Evolutionary conservation across 164 flowering plant species (phyloP).

Genomic region (Magnolia officinalis): DNA sequence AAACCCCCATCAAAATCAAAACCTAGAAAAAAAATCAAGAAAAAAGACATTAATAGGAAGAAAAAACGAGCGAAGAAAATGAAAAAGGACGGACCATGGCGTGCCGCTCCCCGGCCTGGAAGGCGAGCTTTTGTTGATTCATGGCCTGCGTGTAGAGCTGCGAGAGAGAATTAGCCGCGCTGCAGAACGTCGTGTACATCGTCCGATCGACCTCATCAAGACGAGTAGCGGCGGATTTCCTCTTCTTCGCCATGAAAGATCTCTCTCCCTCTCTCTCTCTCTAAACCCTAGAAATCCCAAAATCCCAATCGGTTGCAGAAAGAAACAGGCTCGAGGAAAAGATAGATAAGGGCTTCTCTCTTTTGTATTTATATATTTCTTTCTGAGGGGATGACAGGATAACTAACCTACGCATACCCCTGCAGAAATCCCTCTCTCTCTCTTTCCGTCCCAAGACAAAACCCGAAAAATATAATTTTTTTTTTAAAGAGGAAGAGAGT

Average conservation of each 20-base stretch:
- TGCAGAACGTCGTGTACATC: constrained; percentile 75
- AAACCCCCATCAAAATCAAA: background rate
- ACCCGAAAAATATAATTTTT: no score
- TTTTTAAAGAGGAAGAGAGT: no score
- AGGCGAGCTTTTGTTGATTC: constrained; percentile 70
- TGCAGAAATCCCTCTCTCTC: background rate
- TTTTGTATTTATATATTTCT: no score
- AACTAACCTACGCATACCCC: constrained; percentile 3
- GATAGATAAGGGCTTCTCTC: background rate
- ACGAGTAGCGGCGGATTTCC: constrained; percentile 68
- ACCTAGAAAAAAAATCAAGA: background rate
- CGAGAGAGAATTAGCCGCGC: constrained; percentile 80
- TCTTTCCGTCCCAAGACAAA: background rate
- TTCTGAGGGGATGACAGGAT: background rate
- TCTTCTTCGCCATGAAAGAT: constrained; percentile 68
- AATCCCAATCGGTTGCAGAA: background rate
- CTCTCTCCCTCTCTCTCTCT: constrained; percentile 2
- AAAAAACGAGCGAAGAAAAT: background rate
- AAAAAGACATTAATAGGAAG: background rate
- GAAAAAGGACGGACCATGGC: constrained; percentile 36
- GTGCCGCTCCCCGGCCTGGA: constrained; percentile 83
- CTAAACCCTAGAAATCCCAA: constrained; percentile 14
- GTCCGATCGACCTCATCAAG: constrained; percentile 85
- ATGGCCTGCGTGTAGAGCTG: constrained; percentile 82
- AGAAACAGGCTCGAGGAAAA: background rate